These are phyloP conservation scores for Phytophthora ramorum DNA, from an alignment of 352 stramenopile genomes.

Conservation along the genomic window DNA sequence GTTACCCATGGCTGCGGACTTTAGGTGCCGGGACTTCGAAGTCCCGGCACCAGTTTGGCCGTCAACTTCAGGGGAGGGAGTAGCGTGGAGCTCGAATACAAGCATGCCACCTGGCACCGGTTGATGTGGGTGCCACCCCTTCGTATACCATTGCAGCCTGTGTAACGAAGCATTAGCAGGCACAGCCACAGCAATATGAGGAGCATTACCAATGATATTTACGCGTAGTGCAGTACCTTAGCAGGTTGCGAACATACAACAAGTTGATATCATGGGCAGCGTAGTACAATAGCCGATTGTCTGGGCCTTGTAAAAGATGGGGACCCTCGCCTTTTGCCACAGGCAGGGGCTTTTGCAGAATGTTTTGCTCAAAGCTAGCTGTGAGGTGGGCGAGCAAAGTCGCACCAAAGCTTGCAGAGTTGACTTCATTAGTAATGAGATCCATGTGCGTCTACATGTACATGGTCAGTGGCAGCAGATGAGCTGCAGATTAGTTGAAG, in stretches of 20 bases:
- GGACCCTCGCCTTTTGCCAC: conserved; percentile 57
- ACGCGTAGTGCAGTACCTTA: conserved; percentile 45
- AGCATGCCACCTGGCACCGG: conserved; percentile 78
- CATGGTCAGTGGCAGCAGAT: conserved; percentile 9
- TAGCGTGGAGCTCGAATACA: conserved; percentile 75
- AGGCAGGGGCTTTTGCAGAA: conserved; percentile 47
- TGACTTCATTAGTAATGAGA: conserved; percentile 82
- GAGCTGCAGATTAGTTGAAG: neutral
- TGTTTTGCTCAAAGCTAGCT: conserved; percentile 75
- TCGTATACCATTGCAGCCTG: conserved; percentile 73
- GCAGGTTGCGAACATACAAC: conserved; percentile 75
- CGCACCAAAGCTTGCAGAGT: conserved; percentile 75
- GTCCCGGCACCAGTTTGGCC: conserved; percentile 6
- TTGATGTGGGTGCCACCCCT: conserved; percentile 80
- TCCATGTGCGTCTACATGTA: conserved; percentile 69
- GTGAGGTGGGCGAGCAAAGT: conserved; percentile 82
- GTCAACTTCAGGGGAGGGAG: conserved; percentile 2
- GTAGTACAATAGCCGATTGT: conserved; percentile 77
- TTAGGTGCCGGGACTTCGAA: conserved; percentile 27
- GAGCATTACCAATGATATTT: neutral
- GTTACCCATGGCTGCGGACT: neutral
- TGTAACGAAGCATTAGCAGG: conserved; percentile 7
- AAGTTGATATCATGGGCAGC: conserved; percentile 85
- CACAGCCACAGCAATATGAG: conserved; percentile 1
- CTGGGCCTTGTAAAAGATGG: conserved; percentile 49